A percentile compares a stretch with the other conserved stretches of the same genome.
These are phyloP conservation scores for Trametes meyenii DNA, from an alignment of 768 basidiomycete genomes.

Conservation along the genomic window DNA sequence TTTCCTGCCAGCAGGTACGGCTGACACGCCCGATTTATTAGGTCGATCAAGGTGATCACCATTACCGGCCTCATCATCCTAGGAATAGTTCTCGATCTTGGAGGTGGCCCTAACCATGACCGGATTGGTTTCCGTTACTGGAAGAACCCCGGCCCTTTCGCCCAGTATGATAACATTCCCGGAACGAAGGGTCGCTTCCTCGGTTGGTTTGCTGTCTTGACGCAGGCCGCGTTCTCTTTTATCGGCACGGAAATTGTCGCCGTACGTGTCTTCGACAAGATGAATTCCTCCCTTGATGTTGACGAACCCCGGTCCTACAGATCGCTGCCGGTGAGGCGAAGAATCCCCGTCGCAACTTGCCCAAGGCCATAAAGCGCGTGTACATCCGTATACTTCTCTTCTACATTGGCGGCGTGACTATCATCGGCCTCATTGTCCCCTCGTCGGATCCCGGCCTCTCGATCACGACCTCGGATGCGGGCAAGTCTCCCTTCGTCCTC, in stretches of 20 bases:
- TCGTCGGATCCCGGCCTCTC: constrained; percentile 61
- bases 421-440: constrained; percentile 86
- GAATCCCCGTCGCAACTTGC: constrained; percentile 76
- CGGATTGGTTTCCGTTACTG: constrained; percentile 76
- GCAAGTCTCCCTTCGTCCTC: constrained; percentile 84
- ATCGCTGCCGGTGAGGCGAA: constrained; percentile 90
- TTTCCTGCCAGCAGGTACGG: neutral
- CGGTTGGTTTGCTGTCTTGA: constrained; percentile 70
- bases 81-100: constrained; percentile 77
- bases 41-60: constrained; percentile 88
- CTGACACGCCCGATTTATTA: constrained; percentile 3
- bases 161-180: constrained; percentile 61
- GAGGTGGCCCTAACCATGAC: constrained; percentile 84
- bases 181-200: constrained; percentile 81
- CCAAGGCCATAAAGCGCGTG: constrained; percentile 59
- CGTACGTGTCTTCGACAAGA: constrained; percentile 43
- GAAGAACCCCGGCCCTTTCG: constrained; percentile 89
- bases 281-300: neutral
- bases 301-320: constrained; percentile 38
- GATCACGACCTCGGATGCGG: constrained; percentile 60
- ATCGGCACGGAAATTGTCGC: constrained; percentile 96
- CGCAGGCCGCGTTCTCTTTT: constrained; percentile 90
- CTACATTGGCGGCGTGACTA: constrained; percentile 54
- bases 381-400: constrained; percentile 81
- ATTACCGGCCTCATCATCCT: constrained; percentile 65